A percentile compares a stretch with the other conserved stretches of the same genome.
These are phyloP conservation scores for Scytalidium sp. DNA, from an alignment of 2,329 filamentous ascomycete genomes.

Conservation along the genomic window DNA sequence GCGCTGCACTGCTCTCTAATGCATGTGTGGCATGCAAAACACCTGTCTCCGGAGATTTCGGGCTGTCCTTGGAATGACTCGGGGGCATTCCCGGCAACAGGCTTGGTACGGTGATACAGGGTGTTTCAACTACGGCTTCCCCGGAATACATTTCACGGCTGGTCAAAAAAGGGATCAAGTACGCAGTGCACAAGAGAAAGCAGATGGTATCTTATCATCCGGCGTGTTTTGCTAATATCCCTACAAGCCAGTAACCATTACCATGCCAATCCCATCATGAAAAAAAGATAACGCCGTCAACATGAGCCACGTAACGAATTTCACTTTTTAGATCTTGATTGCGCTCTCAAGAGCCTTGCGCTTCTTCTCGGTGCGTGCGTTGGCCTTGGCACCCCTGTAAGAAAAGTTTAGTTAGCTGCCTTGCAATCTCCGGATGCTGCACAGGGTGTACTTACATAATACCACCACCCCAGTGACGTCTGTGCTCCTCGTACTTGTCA, in stretches of 20 bases:
- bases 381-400: slow-evolving; percentile 73
- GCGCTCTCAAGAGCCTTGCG: slow-evolving; percentile 87
- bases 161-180: not conserved
- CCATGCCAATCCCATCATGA: slow-evolving; percentile 30
- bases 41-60: too few species aligned
- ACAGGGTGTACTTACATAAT: slow-evolving; percentile 65
- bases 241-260: slow-evolving; percentile 24
- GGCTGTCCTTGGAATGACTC: not conserved
- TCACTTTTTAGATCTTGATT: slow-evolving; percentile 84
- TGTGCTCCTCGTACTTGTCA: slow-evolving; percentile 89
- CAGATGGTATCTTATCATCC: slow-evolving; percentile 28
- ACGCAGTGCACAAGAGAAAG: not conserved
- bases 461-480: slow-evolving; percentile 97
- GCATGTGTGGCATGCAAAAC: not conserved
- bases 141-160: not conserved
- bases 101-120: not conserved
- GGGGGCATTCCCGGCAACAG: not conserved
- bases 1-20: not conserved
- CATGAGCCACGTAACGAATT: slow-evolving; percentile 8
- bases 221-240: slow-evolving; percentile 25
- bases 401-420: not conserved
- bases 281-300: slow-evolving; percentile 20
- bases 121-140: not conserved
- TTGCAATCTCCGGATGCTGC: not conserved
- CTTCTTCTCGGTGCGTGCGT: slow-evolving; percentile 62